Conservation (phyloP, 257 asterid genomes). For the Euphrasia confusa region DNA sequence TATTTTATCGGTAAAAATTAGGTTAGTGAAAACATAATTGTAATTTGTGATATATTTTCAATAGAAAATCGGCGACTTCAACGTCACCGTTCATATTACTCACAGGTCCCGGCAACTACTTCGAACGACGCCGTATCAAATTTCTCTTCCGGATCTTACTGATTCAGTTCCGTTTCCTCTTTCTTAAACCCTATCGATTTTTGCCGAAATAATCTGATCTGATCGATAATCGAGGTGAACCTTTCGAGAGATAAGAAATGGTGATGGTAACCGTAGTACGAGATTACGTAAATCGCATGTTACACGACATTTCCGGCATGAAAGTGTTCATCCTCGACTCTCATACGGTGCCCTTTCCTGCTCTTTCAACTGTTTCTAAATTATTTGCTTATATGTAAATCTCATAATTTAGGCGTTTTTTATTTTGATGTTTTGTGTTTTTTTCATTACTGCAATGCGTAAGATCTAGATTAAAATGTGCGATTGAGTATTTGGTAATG, state of each 20-base stretch:
- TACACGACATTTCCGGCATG: conserved; percentile 96
- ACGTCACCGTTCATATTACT: neutral
- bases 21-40: no score
- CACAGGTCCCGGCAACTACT: neutral
- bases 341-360: conserved; percentile 49
- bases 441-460: neutral
- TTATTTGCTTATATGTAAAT: neutral
- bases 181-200: conserved; percentile 31
- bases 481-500: neutral
- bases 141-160: conserved; percentile 2
- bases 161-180: conserved; percentile 6
- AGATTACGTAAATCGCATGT: conserved; percentile 81
- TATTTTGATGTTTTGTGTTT: neutral
- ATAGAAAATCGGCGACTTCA: no score
- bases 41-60: no score
- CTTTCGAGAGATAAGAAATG: conserved; percentile 35
- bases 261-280: conserved; percentile 63
- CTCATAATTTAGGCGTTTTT: neutral
- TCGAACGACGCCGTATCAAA: conserved; percentile 22
- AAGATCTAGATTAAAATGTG: neutral
- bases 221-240: conserved; percentile 24
- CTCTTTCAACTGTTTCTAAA: neutral
- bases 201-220: conserved; percentile 16
- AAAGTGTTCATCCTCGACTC: conserved; percentile 96
- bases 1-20: no score